These are phyloP conservation scores for Trichoderma polysporum DNA, from an alignment of 2,329 filamentous ascomycete genomes.

Conservation along the genomic window DNA sequence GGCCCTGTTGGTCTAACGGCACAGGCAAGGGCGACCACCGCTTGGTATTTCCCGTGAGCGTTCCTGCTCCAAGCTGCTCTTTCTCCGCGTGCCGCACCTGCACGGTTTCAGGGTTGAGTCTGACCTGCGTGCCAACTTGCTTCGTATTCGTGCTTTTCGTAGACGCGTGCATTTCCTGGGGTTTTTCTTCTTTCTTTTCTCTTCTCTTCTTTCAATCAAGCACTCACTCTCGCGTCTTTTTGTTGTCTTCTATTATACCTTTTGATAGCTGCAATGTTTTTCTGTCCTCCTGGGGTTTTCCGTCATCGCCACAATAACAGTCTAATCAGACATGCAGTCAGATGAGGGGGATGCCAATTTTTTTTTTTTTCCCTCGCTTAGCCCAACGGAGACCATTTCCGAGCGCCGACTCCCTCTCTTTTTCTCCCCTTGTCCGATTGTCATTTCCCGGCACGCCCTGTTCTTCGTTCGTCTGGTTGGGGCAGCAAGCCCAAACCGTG, in stretches of 20 bases:
- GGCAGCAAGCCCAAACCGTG: constrained; percentile 19
- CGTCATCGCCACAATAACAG: neutral
- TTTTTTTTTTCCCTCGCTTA: constrained; percentile 16
- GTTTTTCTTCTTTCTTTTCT: neutral
- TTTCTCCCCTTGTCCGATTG: constrained; percentile 12
- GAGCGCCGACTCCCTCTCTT: constrained; percentile 2
- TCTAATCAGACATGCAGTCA: constrained; percentile 8
- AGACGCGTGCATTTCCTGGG: neutral
- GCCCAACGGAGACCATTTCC: constrained; percentile 19
- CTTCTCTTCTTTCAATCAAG: neutral
- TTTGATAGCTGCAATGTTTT: neutral
- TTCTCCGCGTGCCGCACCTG: constrained; percentile 5
- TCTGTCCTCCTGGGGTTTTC: neutral
- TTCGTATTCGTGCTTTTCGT: neutral
- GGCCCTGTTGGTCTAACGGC: neutral
- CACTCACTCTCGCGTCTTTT: too few relatives aligned
- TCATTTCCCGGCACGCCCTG: constrained; percentile 17
- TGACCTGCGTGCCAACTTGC: neutral
- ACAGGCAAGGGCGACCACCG: neutral
- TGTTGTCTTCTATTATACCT: neutral
- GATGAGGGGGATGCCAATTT: constrained; percentile 6
- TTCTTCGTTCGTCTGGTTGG: constrained; percentile 13
- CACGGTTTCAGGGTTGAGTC: constrained; percentile 7
- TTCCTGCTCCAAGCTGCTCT: constrained; percentile 5
- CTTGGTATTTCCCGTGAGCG: constrained; percentile 7